Conservation (phyloP, 257 asterid genomes). For the Solanum pennellii region DNA sequence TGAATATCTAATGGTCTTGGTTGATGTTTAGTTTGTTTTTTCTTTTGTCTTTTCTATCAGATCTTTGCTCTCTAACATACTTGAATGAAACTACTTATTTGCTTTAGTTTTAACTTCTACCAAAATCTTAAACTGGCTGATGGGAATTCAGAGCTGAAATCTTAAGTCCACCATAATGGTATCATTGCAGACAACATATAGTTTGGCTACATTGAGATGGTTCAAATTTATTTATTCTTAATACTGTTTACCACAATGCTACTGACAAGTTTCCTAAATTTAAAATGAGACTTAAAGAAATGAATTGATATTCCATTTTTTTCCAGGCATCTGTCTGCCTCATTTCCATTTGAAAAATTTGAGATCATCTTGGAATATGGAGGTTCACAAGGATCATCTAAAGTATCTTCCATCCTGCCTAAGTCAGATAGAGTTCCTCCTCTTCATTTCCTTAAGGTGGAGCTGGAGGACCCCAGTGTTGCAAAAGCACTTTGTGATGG, state of each 20-base stretch:
- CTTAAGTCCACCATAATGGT: neutral
- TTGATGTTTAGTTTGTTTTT: neutral
- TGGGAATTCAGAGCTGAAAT: neutral
- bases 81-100: neutral
- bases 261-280: neutral
- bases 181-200: neutral
- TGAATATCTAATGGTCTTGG: neutral
- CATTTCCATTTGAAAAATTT: conserved; percentile 44
- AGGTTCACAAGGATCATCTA: conserved; percentile 39
- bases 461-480: conserved; percentile 28
- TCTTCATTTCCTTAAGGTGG: conserved; percentile 53
- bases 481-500: conserved; percentile 39
- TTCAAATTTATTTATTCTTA: neutral
- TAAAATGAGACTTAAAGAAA: conserved; percentile 1
- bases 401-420: conserved; percentile 29
- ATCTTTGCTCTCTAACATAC: neutral
- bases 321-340: conserved; percentile 33
- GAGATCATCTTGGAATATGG: conserved; percentile 59
- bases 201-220: neutral
- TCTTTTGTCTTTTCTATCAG: neutral
- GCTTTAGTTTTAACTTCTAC: neutral
- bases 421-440: conserved; percentile 18
- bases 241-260: neutral
- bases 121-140: neutral
- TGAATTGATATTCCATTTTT: conserved; percentile 9